Conservation (phyloP, 129 eudicot genomes). For the Lonicera japonica region DNA sequence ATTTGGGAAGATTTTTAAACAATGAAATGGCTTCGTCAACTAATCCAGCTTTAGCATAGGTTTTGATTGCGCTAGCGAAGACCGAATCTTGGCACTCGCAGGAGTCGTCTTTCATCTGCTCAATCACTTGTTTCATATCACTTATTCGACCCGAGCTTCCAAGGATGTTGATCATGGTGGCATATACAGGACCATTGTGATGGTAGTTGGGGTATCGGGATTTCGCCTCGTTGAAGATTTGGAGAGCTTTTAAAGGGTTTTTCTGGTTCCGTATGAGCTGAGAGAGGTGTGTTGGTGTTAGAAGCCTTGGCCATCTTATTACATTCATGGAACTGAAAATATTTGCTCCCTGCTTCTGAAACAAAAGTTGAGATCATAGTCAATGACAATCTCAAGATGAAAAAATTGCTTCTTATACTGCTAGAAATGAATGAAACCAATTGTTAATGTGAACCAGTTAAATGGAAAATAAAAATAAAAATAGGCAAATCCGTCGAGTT, state of each 20-base stretch:
- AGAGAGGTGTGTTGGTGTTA: slow-evolving; percentile 69
- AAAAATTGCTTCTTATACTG: background rate
- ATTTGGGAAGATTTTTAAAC: slow-evolving; percentile 54
- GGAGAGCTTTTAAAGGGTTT: slow-evolving; percentile 72
- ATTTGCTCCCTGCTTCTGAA: background rate
- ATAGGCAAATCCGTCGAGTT: too few relatives aligned
- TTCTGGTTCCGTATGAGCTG: slow-evolving; percentile 63
- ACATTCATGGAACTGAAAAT: slow-evolving; percentile 40
- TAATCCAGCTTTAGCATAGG: slow-evolving; percentile 61
- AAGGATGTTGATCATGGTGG: slow-evolving; percentile 80
- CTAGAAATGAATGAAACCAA: too few relatives aligned
- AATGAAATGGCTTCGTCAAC: slow-evolving; percentile 71
- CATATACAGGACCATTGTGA: slow-evolving; percentile 86
- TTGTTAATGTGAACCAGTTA: too few relatives aligned
- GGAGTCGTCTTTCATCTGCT: slow-evolving; percentile 72
- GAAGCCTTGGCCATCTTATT: slow-evolving; percentile 85
- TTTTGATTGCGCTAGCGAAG: slow-evolving; percentile 50
- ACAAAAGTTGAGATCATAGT: background rate
- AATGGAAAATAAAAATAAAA: too few relatives aligned
- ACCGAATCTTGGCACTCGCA: slow-evolving; percentile 74
- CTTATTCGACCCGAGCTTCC: slow-evolving; percentile 40
- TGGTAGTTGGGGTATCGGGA: slow-evolving; percentile 54
- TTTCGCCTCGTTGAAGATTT: slow-evolving; percentile 66
- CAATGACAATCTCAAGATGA: slow-evolving; percentile 5
- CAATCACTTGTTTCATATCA: slow-evolving; percentile 73